Evolutionary conservation across 345 rosid species (phyloP).

Genomic region (Sonneratia caseolaris): DNA sequence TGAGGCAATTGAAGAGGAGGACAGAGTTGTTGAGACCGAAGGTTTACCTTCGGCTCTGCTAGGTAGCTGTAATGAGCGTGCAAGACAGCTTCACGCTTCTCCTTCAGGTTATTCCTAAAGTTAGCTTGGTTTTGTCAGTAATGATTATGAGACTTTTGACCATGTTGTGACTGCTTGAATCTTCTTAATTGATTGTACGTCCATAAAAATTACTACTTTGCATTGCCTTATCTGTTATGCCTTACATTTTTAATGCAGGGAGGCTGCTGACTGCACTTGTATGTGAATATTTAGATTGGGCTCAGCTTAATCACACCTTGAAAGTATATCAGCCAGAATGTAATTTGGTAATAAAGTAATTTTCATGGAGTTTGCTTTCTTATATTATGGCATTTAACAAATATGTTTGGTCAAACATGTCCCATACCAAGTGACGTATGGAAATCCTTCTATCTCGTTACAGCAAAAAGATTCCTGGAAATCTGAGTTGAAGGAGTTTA

Average conservation of each 20-base stretch:
- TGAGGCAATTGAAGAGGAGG: constrained; percentile 97
- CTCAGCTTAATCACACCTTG: constrained; percentile 73
- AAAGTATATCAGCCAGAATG: constrained; percentile 91
- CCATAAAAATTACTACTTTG: background rate
- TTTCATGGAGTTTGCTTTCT: constrained; percentile 9
- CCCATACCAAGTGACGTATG: background rate
- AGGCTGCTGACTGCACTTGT: constrained; percentile 71
- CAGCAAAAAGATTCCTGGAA: constrained; percentile 93
- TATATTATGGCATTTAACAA: constrained; percentile 3
- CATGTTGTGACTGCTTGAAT: background rate
- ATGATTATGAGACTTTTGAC: background rate
- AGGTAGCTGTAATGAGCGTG: constrained; percentile 93
- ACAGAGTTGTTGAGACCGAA: constrained; percentile 60
- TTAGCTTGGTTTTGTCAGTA: background rate
- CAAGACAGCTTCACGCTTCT: constrained; percentile 83
- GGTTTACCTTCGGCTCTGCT: constrained; percentile 78
- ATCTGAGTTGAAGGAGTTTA: constrained; percentile 73
- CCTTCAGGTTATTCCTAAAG: constrained; percentile 59
- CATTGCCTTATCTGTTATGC: background rate
- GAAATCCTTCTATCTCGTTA: constrained; percentile 2
- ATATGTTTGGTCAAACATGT: background rate
- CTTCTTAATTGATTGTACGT: background rate
- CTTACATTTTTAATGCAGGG: constrained; percentile 40
- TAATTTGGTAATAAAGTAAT: constrained; percentile 79
- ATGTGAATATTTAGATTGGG: constrained; percentile 97